Percentiles rank a stretch among this genome's conserved stretches.
phyloP scores from a whole-genome alignment of 768 basidiomycete genomes.

The Hygrocybe coccinea region DNA sequence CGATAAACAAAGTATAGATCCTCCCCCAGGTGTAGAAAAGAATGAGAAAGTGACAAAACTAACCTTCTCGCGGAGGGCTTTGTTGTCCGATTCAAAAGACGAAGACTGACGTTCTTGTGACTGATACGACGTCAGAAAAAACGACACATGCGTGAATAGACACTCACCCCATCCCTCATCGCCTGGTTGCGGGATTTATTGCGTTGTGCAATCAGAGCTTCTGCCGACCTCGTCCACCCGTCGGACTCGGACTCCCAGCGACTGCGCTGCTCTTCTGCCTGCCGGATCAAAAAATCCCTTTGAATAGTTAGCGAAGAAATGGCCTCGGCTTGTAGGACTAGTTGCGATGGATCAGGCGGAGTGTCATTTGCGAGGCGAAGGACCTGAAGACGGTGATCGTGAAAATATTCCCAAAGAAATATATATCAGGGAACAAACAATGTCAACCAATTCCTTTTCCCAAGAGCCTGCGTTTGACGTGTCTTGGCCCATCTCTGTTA shows the following conservation, averaged over 20 bases:
- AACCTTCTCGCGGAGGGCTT: conserved; percentile 57
- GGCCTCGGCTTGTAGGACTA: conserved; percentile 56
- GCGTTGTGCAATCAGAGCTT: conserved; percentile 55
- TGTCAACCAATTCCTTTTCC: conserved; percentile 52
- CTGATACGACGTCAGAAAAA: conserved; percentile 27
- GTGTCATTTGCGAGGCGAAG: conserved; percentile 40
- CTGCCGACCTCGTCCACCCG: conserved; percentile 61
- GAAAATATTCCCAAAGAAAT: conserved; percentile 11
- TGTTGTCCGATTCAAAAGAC: conserved; percentile 57
- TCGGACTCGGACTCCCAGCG: conserved; percentile 61
- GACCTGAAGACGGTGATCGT: conserved; percentile 32
- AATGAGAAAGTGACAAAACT: conserved; percentile 8
- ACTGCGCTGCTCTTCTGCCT: conserved; percentile 53
- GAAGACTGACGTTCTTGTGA: conserved; percentile 51
- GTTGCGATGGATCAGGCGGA: conserved; percentile 37
- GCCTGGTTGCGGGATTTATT: conserved; percentile 31
- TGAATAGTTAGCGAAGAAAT: conserved; percentile 55
- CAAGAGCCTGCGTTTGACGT: conserved; percentile 25
- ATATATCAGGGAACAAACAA: conserved; percentile 42
- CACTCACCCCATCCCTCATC: conserved; percentile 43
- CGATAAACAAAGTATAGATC: no score
- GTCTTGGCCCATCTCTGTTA: conserved; percentile 40
- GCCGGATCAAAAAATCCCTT: conserved; percentile 50
- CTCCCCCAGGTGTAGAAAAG: background rate
- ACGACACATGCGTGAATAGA: conserved; percentile 6